Base-by-base conservation (phyloP, 768 basidiomycete species). In the Pleurotus djamor region DNA sequence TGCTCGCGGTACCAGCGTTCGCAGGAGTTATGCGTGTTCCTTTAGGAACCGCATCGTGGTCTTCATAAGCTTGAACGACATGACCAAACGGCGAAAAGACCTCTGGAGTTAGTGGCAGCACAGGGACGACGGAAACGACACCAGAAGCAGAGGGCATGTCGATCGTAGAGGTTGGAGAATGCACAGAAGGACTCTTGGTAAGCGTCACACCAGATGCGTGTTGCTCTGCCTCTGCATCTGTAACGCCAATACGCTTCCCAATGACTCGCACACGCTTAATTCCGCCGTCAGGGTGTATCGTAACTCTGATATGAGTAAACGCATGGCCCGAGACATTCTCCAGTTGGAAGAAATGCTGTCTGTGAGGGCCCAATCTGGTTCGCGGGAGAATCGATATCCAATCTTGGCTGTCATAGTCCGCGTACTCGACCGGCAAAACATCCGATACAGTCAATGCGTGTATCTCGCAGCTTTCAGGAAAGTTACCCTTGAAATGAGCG, bases 241-340 rank as follows among this genome's bases (percentile, higher is more conserved):
- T 45, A 47, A 60, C 65, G 21, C 21, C 21, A 32, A 66, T 69
- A 47, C 79, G 79, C 50, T 84, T 81, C 57, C 97, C 94, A 63
- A 86, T 77, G 51, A 97, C 72, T 60, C 97, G 84, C n/a, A 99
- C 78, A 21, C 97, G 85, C 75, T 98, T 98, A 68, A 98, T 75
- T 28, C 97, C 97, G 45, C 97, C 97, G 67, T 99, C 96, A 1
- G 97, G 97, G 69, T 90, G 84, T 65, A 97, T 96, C 16, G 91
- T 93, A 60, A 97, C 74, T 65, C 87, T 85, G 59, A 98, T 83
- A 71, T 99, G 96, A 12, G 87, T 94, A 71, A 86, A 96, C 16
- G 77, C 69, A 59, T 71, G 72, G 10, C 74, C 83, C 51, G 79
- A 73, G 14, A 84, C 80, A 68, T 87, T 83, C 65, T 89, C 86